Conservation (phyloP, 1,284 basidiomycete genomes). For the Mycena sp. region DNA sequence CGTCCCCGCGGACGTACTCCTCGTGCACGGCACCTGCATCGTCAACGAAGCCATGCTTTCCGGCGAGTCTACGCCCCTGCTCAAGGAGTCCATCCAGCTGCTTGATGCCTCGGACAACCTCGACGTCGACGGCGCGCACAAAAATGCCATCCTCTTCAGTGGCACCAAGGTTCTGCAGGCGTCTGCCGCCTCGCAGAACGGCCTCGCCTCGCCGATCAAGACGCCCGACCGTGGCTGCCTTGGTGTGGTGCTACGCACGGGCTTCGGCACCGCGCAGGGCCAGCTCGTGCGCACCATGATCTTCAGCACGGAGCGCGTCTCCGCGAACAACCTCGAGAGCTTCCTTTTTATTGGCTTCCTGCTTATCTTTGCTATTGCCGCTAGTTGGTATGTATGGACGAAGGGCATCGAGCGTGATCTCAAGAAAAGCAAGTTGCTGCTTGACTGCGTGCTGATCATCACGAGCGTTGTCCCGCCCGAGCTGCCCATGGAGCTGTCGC, state of each 20-base stretch:
- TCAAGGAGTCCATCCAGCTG: conserved; percentile 93
- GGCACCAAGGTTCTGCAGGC: conserved; percentile 96
- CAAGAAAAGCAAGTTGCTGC: conserved; percentile 91
- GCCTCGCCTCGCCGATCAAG: conserved; percentile 55
- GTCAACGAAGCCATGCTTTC: conserved; percentile 99
- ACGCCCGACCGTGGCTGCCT: conserved; percentile 92
- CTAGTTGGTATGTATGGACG: conserved; percentile 96
- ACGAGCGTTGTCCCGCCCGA: conserved; percentile 97
- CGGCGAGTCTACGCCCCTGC: conserved; percentile 93
- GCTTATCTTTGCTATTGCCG: conserved; percentile 94
- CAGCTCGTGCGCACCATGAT: conserved; percentile 98
- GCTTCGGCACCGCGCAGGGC: conserved; percentile 96
- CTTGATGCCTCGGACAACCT: conserved; percentile 80
- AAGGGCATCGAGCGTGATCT: conserved; percentile 91
- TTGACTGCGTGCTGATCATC: conserved; percentile 95
- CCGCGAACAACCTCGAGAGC: conserved; percentile 92
- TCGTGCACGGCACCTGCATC: conserved; percentile 90
- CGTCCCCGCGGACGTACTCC: conserved; percentile 90
- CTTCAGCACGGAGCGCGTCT: conserved; percentile 94
- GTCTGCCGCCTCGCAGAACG: conserved; percentile 57
- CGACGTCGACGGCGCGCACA: conserved; percentile 87
- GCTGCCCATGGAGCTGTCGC: conserved; percentile 93
- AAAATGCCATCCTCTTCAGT: conserved; percentile 90
- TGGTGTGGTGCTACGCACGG: conserved; percentile 92
- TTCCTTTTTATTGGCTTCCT: conserved; percentile 98